Conservation (phyloP, 2,329 filamentous ascomycete species). For the Tolypocladium endophyticum region DNA sequence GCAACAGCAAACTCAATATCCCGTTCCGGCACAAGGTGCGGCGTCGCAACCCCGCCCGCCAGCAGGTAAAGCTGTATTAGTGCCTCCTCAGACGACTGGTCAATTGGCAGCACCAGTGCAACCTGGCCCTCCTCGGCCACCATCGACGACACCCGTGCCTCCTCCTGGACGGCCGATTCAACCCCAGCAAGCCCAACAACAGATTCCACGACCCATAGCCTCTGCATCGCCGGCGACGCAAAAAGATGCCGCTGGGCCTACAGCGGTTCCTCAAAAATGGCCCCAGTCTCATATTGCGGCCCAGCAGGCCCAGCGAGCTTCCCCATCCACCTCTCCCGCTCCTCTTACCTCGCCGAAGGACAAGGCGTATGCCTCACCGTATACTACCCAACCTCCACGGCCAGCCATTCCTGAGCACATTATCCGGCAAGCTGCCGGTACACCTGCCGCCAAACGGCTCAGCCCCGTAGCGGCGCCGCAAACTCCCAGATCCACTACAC, state of each 20-base stretch:
- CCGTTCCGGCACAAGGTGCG: slow-evolving; percentile 5
- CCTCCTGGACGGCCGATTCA: slow-evolving; percentile 23
- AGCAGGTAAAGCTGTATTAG: slow-evolving; percentile 18
- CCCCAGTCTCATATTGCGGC: slow-evolving; percentile 14
- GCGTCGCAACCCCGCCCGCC: slow-evolving; percentile 10
- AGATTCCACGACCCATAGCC: slow-evolving; percentile 18
- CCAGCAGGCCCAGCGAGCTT: slow-evolving; percentile 13
- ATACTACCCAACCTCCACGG: slow-evolving; percentile 20
- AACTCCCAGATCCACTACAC: slow-evolving; percentile 22
- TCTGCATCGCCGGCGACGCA: slow-evolving; percentile 19
- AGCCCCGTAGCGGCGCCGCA: slow-evolving; percentile 21
- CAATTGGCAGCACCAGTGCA: slow-evolving; percentile 25
- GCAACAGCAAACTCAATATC: slow-evolving; percentile 3
- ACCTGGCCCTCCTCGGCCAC: slow-evolving; percentile 19
- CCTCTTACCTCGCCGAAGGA: slow-evolving; percentile 15
- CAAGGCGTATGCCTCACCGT: slow-evolving; percentile 16
- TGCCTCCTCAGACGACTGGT: slow-evolving; percentile 22
- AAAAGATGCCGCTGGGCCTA: slow-evolving; percentile 9
- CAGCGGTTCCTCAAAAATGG: slow-evolving; percentile 20
- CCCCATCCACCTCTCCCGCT: slow-evolving; percentile 13
- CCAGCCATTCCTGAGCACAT: slow-evolving; percentile 31
- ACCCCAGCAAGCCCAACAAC: slow-evolving; percentile 10
- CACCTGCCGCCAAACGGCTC: slow-evolving; percentile 17
- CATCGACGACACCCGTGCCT: slow-evolving; percentile 21
- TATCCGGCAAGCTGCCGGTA: slow-evolving; percentile 25